Percentiles rank a stretch among this genome's conserved stretches.
phyloP scores from a whole-genome alignment of 2,329 filamentous ascomycete genomes.

The Pseudocercospora fuligena region DNA sequence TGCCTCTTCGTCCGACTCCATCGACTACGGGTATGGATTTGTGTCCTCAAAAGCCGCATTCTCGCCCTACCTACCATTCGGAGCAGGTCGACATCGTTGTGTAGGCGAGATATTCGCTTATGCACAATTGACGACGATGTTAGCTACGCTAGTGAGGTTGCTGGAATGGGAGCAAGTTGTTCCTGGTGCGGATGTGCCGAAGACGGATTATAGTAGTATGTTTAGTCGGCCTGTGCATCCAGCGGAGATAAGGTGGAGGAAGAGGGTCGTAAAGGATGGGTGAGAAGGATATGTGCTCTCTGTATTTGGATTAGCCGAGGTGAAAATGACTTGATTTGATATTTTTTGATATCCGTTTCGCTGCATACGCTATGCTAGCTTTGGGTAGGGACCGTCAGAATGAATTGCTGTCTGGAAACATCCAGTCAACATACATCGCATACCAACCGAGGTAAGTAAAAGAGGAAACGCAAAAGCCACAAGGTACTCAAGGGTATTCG shows the following conservation, averaged over 20 bases:
- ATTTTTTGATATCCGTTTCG: not conserved
- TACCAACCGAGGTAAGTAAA: not conserved
- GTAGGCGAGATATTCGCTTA: conserved; percentile 98
- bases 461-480: not conserved
- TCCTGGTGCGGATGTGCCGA: conserved; percentile 70
- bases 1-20: conserved; percentile 61
- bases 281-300: no score
- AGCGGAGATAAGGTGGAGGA: not conserved
- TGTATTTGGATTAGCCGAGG: no score
- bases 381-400: conserved; percentile 8
- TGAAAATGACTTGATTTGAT: not conserved
- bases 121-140: conserved; percentile 84
- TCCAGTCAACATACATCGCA: not conserved
- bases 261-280: not conserved
- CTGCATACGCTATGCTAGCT: conserved; percentile 7
- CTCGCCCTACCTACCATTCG: conserved; percentile 92
- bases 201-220: conserved; percentile 66
- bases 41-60: conserved; percentile 82
- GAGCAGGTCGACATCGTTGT: conserved; percentile 88
- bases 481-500: conserved; percentile 9
- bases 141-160: conserved; percentile 74
- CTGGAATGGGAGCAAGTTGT: conserved; percentile 80
- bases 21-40: conserved; percentile 91
- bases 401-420: not conserved
- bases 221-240: conserved; percentile 48